These are phyloP conservation scores for Trichoderma koningiopsis DNA, from an alignment of 2,329 filamentous ascomycete genomes.

Conservation along the genomic window DNA sequence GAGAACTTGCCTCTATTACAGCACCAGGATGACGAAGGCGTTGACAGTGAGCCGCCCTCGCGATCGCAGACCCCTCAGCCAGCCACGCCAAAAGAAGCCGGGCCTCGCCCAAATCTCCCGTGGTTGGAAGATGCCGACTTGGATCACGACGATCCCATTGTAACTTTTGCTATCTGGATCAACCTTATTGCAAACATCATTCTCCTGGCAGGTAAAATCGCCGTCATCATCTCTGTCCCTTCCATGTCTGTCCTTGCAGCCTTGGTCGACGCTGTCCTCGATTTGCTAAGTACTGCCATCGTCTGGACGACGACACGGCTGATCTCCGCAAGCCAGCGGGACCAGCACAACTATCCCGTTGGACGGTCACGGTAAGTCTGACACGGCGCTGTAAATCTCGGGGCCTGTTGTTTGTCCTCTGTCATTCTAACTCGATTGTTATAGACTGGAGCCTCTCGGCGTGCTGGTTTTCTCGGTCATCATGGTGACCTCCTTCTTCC, in stretches of 20 bases:
- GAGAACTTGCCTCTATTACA: constrained; percentile 68
- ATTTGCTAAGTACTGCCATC: constrained; percentile 80
- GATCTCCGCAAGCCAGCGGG: constrained; percentile 65
- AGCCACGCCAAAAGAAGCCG: constrained; percentile 24
- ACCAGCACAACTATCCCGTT: constrained; percentile 77
- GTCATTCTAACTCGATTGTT: background rate
- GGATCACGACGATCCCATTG: constrained; percentile 72
- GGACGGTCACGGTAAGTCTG: constrained; percentile 60
- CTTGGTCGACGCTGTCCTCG: constrained; percentile 76
- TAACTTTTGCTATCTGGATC: constrained; percentile 84
- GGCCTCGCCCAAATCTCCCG: constrained; percentile 61
- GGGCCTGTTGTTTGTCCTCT: background rate
- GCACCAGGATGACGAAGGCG: constrained; percentile 48
- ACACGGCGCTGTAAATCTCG: background rate
- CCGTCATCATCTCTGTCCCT: constrained; percentile 74
- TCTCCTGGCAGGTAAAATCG: constrained; percentile 74
- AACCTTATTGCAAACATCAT: constrained; percentile 79
- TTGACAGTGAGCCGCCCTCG: constrained; percentile 32
- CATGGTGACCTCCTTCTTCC: constrained; percentile 83
- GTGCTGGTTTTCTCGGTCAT: constrained; percentile 81
- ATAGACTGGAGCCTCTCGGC: constrained; percentile 73
- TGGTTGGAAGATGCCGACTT: constrained; percentile 72
- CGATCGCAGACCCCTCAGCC: background rate
- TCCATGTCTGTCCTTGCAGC: constrained; percentile 81
- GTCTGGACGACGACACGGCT: constrained; percentile 77